These are phyloP conservation scores for Fusarium sulawesiense DNA, from an alignment of 2,329 filamentous ascomycete species.

Conservation along the genomic window DNA sequence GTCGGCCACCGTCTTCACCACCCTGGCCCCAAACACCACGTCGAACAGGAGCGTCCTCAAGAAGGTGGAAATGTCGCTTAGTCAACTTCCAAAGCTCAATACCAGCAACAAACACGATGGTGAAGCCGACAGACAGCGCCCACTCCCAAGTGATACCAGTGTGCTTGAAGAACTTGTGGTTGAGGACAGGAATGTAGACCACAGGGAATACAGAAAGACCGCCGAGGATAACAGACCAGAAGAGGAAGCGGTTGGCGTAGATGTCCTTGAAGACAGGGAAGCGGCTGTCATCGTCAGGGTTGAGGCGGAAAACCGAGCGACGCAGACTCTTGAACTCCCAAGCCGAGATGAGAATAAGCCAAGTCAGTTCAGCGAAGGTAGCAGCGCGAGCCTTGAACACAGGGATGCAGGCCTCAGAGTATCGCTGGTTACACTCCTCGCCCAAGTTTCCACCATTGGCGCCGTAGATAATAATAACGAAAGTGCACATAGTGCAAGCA, in stretches of 20 bases:
- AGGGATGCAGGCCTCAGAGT: constrained; percentile 64
- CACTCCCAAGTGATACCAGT: constrained; percentile 79
- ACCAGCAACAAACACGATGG: constrained; percentile 72
- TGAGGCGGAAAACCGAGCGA: constrained; percentile 76
- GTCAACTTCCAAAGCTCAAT: constrained; percentile 78
- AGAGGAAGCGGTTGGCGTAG: constrained; percentile 76
- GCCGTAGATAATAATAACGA: constrained; percentile 72
- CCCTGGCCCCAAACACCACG: constrained; percentile 65
- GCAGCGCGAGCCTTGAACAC: constrained; percentile 79
- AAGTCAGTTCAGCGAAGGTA: constrained; percentile 79
- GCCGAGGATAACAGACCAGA: constrained; percentile 72
- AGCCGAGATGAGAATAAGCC: constrained; percentile 77
- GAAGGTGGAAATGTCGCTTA: constrained; percentile 68
- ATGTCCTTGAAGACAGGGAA: constrained; percentile 71
- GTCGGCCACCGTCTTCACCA: constrained; percentile 59
- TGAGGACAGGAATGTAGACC: constrained; percentile 79
- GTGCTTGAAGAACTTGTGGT: constrained; percentile 79
- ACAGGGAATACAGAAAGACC: constrained; percentile 73
- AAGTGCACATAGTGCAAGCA: constrained; percentile 71
- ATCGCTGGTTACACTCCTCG: constrained; percentile 70
- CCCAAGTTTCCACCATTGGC: constrained; percentile 68
- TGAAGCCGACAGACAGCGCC: constrained; percentile 73
- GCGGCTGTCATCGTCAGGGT: constrained; percentile 61
- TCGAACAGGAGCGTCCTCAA: constrained; percentile 64
- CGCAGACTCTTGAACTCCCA: constrained; percentile 83